Conservation (phyloP, 495 filamentous ascomycete genomes). For the Penicillium paradoxum region DNA sequence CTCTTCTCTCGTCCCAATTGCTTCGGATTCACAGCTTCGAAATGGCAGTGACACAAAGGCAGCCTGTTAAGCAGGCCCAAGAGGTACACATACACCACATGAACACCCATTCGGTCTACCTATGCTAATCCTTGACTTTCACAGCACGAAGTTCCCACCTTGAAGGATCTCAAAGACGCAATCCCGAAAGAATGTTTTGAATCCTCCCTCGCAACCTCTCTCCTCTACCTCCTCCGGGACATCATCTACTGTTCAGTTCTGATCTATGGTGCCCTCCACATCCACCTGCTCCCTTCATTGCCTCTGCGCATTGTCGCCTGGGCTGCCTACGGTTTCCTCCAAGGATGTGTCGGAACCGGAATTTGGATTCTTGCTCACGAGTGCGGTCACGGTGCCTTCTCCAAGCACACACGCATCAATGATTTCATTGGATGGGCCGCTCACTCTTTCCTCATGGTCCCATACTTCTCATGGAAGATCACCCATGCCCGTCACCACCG, state of each 20-base stretch:
- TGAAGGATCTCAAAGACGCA: slow-evolving; percentile 7
- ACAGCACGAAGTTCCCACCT: slow-evolving; percentile 2
- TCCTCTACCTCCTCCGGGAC: slow-evolving; percentile 17
- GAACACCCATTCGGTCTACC: no score
- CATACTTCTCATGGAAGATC: slow-evolving; percentile 74
- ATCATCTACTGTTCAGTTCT: slow-evolving; percentile 17
- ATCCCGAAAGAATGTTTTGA: slow-evolving; percentile 27
- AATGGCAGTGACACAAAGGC: slow-evolving; percentile 1
- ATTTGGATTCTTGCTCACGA: slow-evolving; percentile 28
- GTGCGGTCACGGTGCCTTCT: slow-evolving; percentile 59
- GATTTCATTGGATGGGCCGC: slow-evolving; percentile 61
- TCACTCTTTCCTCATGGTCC: slow-evolving; percentile 63
- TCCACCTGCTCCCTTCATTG: slow-evolving; percentile 20
- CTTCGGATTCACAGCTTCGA: not conserved
- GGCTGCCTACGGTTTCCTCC: slow-evolving; percentile 19
- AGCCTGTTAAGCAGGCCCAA: slow-evolving; percentile 2
- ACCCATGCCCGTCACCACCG: slow-evolving; percentile 71
- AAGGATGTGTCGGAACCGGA: slow-evolving; percentile 26
- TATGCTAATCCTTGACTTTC: not conserved
- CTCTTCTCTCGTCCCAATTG: not conserved
- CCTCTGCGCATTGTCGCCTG: slow-evolving; percentile 17
- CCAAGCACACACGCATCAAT: slow-evolving; percentile 54
- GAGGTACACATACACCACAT: not conserved
- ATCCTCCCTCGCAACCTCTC: slow-evolving; percentile 16
- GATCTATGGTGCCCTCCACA: slow-evolving; percentile 20